Evolutionary conservation across 2,329 filamentous ascomycete species (phyloP).

Genomic region (Aureobasidium musti): DNA sequence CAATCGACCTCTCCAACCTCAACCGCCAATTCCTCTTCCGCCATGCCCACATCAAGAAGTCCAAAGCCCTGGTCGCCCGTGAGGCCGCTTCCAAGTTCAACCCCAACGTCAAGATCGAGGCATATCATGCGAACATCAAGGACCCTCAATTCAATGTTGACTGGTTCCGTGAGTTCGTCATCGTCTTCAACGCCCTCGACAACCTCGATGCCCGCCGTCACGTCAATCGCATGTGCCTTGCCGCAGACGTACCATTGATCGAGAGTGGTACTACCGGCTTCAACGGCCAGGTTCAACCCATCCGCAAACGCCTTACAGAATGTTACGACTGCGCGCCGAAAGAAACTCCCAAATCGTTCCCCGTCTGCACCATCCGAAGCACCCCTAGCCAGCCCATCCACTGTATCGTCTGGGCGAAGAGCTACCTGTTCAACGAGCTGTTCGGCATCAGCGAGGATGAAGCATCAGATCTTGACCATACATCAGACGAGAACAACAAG

Average conservation of each 20-base stretch:
- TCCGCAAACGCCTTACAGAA: conserved; percentile 80
- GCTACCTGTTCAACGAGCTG: conserved; percentile 91
- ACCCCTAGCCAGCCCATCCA: conserved; percentile 96
- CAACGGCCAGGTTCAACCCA: conserved; percentile 96
- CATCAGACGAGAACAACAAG: conserved; percentile 78
- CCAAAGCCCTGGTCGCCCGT: conserved; percentile 91
- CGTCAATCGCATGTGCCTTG: conserved; percentile 96
- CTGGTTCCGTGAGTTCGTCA: conserved; percentile 79
- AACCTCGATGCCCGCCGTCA: conserved; percentile 92
- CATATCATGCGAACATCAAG: conserved; percentile 94
- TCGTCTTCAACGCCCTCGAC: conserved; percentile 97
- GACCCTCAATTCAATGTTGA: conserved; percentile 80
- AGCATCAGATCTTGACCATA: conserved; percentile 73
- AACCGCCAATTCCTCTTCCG: conserved; percentile 98
- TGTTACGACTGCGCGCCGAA: conserved; percentile 96
- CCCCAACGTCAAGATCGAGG: conserved; percentile 79
- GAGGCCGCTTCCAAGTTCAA: conserved; percentile 91
- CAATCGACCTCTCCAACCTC: conserved; percentile 95
- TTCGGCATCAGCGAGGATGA: conserved; percentile 92
- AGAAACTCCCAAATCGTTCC: conserved; percentile 86
- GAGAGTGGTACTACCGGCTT: conserved; percentile 98
- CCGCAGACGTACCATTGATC: conserved; percentile 84
- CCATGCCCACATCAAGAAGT: conserved; percentile 96
- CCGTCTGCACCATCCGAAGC: conserved; percentile 95
- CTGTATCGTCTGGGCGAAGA: conserved; percentile 98